These are phyloP conservation scores for Komagataella ulmi DNA, from an alignment of 805 yeast genomes.

Conservation along the genomic window DNA sequence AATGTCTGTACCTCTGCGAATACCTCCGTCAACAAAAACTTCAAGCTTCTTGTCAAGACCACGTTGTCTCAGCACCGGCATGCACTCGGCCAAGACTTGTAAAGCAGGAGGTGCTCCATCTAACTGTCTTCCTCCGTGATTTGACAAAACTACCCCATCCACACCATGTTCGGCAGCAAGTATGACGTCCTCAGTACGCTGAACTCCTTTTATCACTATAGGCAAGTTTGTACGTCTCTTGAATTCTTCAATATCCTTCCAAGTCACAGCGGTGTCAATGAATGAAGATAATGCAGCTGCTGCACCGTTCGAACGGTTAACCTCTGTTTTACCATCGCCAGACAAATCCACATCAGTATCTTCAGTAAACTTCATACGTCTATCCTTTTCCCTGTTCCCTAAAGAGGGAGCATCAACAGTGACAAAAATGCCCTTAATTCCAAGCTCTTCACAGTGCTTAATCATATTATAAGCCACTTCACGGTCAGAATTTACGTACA, in stretches of 20 bases:
- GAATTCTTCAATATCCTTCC: conserved; percentile 54
- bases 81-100: conserved; percentile 59
- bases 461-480: conserved; percentile 46
- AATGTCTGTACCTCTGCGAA: conserved; percentile 55
- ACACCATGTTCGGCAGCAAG: conserved; percentile 60
- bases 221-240: conserved; percentile 47
- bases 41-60: conserved; percentile 39
- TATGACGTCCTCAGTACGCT: conserved; percentile 66
- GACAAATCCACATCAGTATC: conserved; percentile 35
- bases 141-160: conserved; percentile 71
- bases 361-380: conserved; percentile 46
- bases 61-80: conserved; percentile 32
- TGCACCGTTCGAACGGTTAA: conserved; percentile 71
- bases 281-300: conserved; percentile 79
- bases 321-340: conserved; percentile 25
- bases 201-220: conserved; percentile 72
- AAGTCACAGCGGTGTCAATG: conserved; percentile 55
- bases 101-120: conserved; percentile 75
- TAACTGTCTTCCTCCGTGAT: conserved; percentile 85
- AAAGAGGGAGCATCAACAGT: conserved; percentile 91
- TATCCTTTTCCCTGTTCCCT: conserved; percentile 85
- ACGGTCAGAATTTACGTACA: conserved; percentile 72
- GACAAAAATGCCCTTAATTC: conserved; percentile 71
- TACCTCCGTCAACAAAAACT: conserved; percentile 56
- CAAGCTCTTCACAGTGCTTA: conserved; percentile 59